These are phyloP conservation scores for Jamesozyma piceae DNA, from an alignment of 805 yeast genomes.

Conservation along the genomic window DNA sequence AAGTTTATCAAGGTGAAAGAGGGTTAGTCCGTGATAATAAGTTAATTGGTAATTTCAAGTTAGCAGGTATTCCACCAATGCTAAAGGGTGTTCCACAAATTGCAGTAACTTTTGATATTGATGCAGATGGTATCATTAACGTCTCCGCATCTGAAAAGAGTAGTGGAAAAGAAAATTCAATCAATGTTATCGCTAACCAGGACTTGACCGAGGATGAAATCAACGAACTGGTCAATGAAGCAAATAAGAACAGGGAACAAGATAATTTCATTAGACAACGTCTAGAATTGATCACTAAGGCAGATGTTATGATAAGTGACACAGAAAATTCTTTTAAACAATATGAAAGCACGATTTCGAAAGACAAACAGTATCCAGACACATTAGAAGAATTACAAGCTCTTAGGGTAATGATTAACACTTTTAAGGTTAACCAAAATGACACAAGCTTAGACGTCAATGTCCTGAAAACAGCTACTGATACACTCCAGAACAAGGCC, in stretches of 20 bases:
- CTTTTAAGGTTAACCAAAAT: constrained; percentile 45
- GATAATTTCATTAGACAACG: constrained; percentile 54
- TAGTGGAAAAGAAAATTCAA: constrained; percentile 57
- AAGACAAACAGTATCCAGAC: constrained; percentile 39
- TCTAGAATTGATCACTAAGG: constrained; percentile 62
- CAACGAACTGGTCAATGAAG: constrained; percentile 52
- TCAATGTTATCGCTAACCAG: constrained; percentile 60
- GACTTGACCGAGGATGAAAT: constrained; percentile 62
- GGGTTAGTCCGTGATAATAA: constrained; percentile 70
- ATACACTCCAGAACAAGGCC: constrained; percentile 59
- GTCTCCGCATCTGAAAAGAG: constrained; percentile 75
- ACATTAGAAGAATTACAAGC: constrained; percentile 33
- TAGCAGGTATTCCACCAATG: constrained; percentile 63
- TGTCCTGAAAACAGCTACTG: constrained; percentile 55
- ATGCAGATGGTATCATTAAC: constrained; percentile 76
- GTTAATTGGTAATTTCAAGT: constrained; percentile 62
- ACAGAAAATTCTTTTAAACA: constrained; percentile 73
- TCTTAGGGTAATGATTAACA: constrained; percentile 34
- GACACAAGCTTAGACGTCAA: constrained; percentile 39
- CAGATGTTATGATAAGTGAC: constrained; percentile 71
- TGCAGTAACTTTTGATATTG: constrained; percentile 66
- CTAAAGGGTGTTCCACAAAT: constrained; percentile 78
- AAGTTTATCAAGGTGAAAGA: constrained; percentile 76
- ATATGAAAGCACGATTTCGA: constrained; percentile 38
- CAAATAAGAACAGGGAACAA: constrained; percentile 48